Percentiles rank a stretch among this genome's conserved stretches.
phyloP scores from a whole-genome alignment of 345 rosid species.

The Anastatica hierochuntica region DNA sequence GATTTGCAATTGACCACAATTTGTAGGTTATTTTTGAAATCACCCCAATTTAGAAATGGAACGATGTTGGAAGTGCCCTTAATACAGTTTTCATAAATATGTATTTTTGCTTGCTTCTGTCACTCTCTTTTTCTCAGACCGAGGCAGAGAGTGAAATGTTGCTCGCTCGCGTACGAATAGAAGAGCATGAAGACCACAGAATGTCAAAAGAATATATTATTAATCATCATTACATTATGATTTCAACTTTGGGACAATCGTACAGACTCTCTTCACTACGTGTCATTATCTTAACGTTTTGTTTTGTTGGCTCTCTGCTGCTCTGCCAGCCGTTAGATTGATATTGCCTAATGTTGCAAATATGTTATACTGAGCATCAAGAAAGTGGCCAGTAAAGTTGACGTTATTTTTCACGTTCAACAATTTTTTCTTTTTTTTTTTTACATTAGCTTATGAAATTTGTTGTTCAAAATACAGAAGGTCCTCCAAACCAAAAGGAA shows the following conservation, averaged over 20 bases:
- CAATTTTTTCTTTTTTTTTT: neutral
- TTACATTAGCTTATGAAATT: no score
- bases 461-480: no score
- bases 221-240: constrained; percentile 29
- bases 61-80: no score
- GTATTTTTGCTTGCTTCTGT: neutral
- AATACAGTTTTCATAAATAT: no score
- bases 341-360: constrained; percentile 21
- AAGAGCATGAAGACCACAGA: constrained; percentile 22
- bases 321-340: constrained; percentile 25
- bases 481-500: no score
- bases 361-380: constrained; percentile 9
- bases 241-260: constrained; percentile 20
- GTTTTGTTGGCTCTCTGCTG: constrained; percentile 11
- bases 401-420: constrained; percentile 7
- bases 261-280: constrained; percentile 12
- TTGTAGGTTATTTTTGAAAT: no score
- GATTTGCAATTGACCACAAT: no score
- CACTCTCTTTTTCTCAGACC: constrained; percentile 8
- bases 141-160: constrained; percentile 27
- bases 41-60: no score
- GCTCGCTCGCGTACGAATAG: constrained; percentile 23
- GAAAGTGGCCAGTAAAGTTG: constrained; percentile 30
- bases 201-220: constrained; percentile 19
- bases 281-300: constrained; percentile 8